Percentiles rank a stretch among this genome's conserved stretches.
These are phyloP conservation scores for Helianthus annuus DNA, from an alignment of 129 eudicot species.

Conservation along the genomic window HanXRQr2.0-SUNRISE NC_035442.2:75383677-75384176, in stretches of 20 bases:
- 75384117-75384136: slow-evolving; percentile 37
- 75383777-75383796: too few relatives aligned
- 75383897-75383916: slow-evolving; percentile 39
- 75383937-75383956: slow-evolving; percentile 24
- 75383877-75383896: slow-evolving; percentile 14
- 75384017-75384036: slow-evolving; percentile 3
- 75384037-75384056: slow-evolving; percentile 37
- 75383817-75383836: too few relatives aligned
- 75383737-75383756: too few relatives aligned
- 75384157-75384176: background rate
- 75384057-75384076: slow-evolving; percentile 69
- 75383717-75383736: too few relatives aligned
- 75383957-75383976: slow-evolving; percentile 59
- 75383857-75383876: background rate
- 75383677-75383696: too few relatives aligned
- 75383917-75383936: slow-evolving; percentile 25
- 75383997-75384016: background rate
- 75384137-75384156: background rate
- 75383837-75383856: too few relatives aligned
- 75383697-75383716: too few relatives aligned
- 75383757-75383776: too few relatives aligned
- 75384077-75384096: slow-evolving; percentile 69
- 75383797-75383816: too few relatives aligned
- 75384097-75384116: slow-evolving; percentile 58
- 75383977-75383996: slow-evolving; percentile 4